Evolutionary conservation across 495 filamentous ascomycete genomes (phyloP).

Genomic region (Penicillium diatomitis): DNA sequence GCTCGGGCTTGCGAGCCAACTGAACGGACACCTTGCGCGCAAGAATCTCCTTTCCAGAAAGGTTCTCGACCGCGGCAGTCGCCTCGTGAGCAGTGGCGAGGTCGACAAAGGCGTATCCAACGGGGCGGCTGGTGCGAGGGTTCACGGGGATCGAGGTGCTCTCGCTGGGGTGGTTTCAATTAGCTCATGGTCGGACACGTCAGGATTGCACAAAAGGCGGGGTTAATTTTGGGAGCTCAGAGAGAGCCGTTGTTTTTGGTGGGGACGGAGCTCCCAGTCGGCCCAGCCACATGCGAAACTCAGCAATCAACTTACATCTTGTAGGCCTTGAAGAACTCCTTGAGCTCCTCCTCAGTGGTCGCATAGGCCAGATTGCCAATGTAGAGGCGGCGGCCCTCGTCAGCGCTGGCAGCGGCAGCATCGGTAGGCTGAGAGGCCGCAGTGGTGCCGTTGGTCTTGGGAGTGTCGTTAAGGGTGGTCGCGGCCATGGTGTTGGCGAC

Average conservation of each 20-base stretch:
- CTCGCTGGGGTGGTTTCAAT: constrained; percentile 53
- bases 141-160: constrained; percentile 98
- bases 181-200: constrained; percentile 3
- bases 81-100: constrained; percentile 89
- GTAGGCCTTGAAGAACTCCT: constrained; percentile 97
- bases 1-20: constrained; percentile 93
- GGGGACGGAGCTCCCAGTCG: background rate
- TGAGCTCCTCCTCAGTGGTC: constrained; percentile 99
- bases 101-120: constrained; percentile 98
- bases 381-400: constrained; percentile 97
- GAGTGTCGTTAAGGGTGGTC: constrained; percentile 41
- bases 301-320: constrained; percentile 69
- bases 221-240: background rate
- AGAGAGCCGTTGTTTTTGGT: too few species aligned
- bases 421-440: constrained; percentile 54
- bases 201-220: background rate
- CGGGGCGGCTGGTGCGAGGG: constrained; percentile 93
- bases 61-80: constrained; percentile 83
- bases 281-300: background rate
- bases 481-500: constrained; percentile 41
- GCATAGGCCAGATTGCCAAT: constrained; percentile 99
- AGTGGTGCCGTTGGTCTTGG: constrained; percentile 74
- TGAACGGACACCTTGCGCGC: constrained; percentile 98
- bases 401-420: constrained; percentile 89
- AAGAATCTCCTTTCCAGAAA: constrained; percentile 93